Evolutionary conservation across 2,329 filamentous ascomycete species (phyloP), one percentile per base, ranked within the genome.

Genomic region (Aspergillus terreus): DNA sequence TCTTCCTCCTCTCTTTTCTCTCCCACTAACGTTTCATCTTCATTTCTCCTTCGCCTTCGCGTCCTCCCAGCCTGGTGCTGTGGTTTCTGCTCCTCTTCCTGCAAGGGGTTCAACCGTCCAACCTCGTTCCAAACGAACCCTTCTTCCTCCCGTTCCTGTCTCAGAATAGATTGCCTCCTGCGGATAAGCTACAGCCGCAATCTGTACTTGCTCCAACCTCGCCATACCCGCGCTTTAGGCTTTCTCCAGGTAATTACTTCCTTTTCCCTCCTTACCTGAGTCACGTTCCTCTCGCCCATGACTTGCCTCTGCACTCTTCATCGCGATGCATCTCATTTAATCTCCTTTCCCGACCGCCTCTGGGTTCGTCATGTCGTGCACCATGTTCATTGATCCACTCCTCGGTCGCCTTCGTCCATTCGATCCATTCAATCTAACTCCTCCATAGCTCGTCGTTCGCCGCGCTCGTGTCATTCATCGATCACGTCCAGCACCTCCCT

Each of bases 11-110:
- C 45, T 46, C 50, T 52, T 52, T 55, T 55, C 47, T 51, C 58
- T 53, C 43, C 49, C 58, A 52, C 53, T 54, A 50, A 58, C 55
- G 52, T 58, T 58, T 57, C 59, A 60, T 51, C 49, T 49, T 58
- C 30, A 44, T 55, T 50, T 49, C 42, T 51, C 40, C 44, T 53
- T 54, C 52, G 55, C 35, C 35, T 38, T 17, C 35, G 35, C 7
- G 6, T 6, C 12, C 35, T 38, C 35, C 53, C 61, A 59, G 64
- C 64, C 64, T 60, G 61, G 62, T 53, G 59, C 59, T 64, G 60
- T 52, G 46, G 44, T 55, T 60, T 65, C 58, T 57, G 47, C 55
- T 53, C 51, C 43, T 42, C 50, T 56, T 53, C 52, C 56, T 53
- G 52, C 53, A 61, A 59, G 56, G 60, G 7, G 27, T 30, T 30